phyloP scores from a whole-genome alignment of 2,329 filamentous ascomycete genomes.

The Ascosphaera acerosa region DNA sequence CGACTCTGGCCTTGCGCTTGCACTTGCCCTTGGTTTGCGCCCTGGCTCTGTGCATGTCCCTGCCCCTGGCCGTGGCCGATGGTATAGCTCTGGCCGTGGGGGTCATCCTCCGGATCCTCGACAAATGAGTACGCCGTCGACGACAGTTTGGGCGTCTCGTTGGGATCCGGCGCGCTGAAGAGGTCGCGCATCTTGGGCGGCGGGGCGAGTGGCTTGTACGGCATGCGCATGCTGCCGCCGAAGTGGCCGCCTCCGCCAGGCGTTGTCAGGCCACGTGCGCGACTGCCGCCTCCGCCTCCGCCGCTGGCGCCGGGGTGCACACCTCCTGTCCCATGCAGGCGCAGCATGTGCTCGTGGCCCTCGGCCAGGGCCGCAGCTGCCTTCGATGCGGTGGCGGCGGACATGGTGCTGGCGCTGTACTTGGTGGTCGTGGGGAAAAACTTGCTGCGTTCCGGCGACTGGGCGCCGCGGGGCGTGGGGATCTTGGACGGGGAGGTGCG shows the following conservation, averaged over 20 bases:
- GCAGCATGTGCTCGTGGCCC: too few relatives aligned
- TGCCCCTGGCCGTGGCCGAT: too few relatives aligned
- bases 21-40: too few relatives aligned
- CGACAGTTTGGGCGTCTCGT: conserved; percentile 1
- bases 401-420: not conserved
- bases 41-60: too few relatives aligned
- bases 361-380: conserved; percentile 5
- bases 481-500: conserved; percentile 24
- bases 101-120: conserved; percentile 30
- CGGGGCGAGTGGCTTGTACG: conserved; percentile 30
- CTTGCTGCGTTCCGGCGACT: conserved; percentile 51
- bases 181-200: conserved; percentile 87
- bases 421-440: conserved; percentile 2
- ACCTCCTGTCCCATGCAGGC: not conserved
- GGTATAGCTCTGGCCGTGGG: too few relatives aligned
- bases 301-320: not conserved
- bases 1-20: too few relatives aligned
- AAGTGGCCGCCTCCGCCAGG: conserved; percentile 12
- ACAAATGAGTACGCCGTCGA: conserved; percentile 13
- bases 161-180: not conserved
- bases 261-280: not conserved
- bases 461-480: conserved; percentile 29
- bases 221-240: conserved; percentile 23
- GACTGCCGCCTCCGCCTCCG: not conserved
- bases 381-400: not conserved